phyloP scores from a whole-genome alignment of 164 flowering plant species.

The Magnolia kwangsiensis region DNA sequence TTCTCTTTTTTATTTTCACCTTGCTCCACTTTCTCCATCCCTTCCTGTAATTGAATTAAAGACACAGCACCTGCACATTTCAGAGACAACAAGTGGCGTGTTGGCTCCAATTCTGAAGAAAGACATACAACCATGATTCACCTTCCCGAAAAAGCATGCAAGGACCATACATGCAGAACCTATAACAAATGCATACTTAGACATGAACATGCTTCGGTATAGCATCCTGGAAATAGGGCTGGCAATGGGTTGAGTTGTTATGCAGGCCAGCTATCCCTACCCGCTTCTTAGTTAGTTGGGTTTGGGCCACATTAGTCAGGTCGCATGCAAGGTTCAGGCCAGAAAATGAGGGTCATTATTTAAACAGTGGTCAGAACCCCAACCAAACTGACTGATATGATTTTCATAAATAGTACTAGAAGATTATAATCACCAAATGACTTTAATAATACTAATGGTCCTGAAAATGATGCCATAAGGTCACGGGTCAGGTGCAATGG shows the following conservation, averaged over 20 bases:
- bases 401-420: too few relatives aligned
- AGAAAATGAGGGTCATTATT: too few relatives aligned
- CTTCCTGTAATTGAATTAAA: constrained; percentile 68
- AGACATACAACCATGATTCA: neutral
- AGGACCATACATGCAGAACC: neutral
- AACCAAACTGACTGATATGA: too few relatives aligned
- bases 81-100: neutral
- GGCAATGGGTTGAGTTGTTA: neutral
- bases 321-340: too few relatives aligned
- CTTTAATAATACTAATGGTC: too few relatives aligned
- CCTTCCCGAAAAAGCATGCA: neutral
- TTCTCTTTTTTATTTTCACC: constrained; percentile 58
- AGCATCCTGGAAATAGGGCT: neutral
- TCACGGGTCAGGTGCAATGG: too few relatives aligned
- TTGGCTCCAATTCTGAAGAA: neutral
- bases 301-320: too few relatives aligned
- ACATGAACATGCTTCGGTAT: neutral
- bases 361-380: too few relatives aligned
- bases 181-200: neutral
- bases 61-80: constrained; percentile 64
- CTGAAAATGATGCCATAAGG: too few relatives aligned
- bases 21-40: constrained; percentile 50
- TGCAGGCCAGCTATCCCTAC: too few relatives aligned
- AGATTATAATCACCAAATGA: too few relatives aligned
- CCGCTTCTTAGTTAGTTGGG: too few relatives aligned